Evolutionary conservation across 768 basidiomycete genomes (phyloP), one percentile per base, ranked within the genome.

Genomic region (Boletellus sp.): DNA sequence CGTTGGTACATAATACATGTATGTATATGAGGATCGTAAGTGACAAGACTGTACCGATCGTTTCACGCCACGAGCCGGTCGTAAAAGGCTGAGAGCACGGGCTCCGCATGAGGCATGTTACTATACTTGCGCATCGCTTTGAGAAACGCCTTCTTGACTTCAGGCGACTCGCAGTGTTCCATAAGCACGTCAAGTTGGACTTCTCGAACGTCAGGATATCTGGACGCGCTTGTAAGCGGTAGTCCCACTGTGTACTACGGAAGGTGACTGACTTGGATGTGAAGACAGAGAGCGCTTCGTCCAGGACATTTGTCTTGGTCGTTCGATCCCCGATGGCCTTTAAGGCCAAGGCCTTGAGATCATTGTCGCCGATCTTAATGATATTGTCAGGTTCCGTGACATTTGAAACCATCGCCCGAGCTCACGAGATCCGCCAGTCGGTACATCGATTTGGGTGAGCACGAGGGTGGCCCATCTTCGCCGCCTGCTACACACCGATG

Each of bases 361-460:
- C 42, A 19, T 51, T n/a, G 22, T 64, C 24, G 10, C 36, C 56
- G 11, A 63, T 13, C 62, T 63, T 37, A 32, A 3, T 6, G 33
- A 31, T 13, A 22, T 0, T 2, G 40, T 17, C 47, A 37, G n/a
- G n/a, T 9, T 20, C 15, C 22, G 17, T 3, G 17, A 22, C 26
- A 45, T 28, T 23, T 19, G 3, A 39, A 16, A 17, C 31, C 6
- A 23, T 33, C 7, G 23, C 8, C 19, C 22, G 24, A 24, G 19
- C 54, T 51, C 20, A 67, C 70, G n/a, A 69, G 66, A 20, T 57
- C 42, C 6, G 70, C 69, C 0, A 70, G 51, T 45, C 66, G 65
- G 28, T 70, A 71, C 67, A 71, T 70, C 0, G 70, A 71, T 56
- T 70, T 70, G 8, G 70, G 69, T 15, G 69, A 70, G 45, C 69